Evolutionary conservation across 768 basidiomycete genomes (phyloP).

Genomic region (Podaxis mareebaensis): DNA sequence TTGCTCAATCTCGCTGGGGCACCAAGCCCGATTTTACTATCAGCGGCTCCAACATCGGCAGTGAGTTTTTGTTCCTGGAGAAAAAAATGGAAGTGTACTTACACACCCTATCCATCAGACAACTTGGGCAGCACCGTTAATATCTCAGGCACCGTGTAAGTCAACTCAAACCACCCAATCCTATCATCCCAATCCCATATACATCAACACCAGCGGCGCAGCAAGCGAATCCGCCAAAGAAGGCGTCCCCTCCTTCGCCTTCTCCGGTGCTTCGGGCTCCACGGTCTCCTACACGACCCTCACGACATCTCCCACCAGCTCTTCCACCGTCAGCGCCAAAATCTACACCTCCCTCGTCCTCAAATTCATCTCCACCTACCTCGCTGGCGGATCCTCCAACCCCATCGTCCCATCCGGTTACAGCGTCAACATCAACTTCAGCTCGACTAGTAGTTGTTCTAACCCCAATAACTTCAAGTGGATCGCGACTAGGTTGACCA

Average conservation of each 20-base stretch:
- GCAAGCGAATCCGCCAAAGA: conserved; percentile 48
- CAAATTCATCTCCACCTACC: conserved; percentile 32
- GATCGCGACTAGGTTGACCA: conserved; percentile 42
- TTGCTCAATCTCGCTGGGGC: conserved; percentile 37
- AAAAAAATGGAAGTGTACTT: not conserved
- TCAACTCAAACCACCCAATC: not conserved
- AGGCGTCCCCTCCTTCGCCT: conserved; percentile 52
- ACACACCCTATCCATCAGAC: conserved; percentile 18
- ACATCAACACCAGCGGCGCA: conserved; percentile 38
- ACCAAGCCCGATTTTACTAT: conserved; percentile 44
- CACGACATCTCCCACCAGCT: conserved; percentile 28
- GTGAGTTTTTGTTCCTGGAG: conserved; percentile 24
- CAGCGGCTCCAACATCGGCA: conserved; percentile 47
- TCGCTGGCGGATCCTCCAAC: conserved; percentile 17
- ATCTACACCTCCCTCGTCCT: conserved; percentile 45
- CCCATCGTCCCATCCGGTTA: conserved; percentile 42
- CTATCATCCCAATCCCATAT: not conserved
- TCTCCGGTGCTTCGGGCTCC: conserved; percentile 40
- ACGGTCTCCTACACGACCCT: conserved; percentile 55
- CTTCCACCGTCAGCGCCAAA: conserved; percentile 36
- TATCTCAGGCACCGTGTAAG: conserved; percentile 46
- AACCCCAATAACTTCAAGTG: conserved; percentile 38
- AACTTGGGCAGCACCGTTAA: conserved; percentile 33
- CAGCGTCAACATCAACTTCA: conserved; percentile 54
- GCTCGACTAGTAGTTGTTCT: conserved; percentile 37